Base-by-base conservation (phyloP, 441 rosid species). In the Gossypium aridum region DNA sequence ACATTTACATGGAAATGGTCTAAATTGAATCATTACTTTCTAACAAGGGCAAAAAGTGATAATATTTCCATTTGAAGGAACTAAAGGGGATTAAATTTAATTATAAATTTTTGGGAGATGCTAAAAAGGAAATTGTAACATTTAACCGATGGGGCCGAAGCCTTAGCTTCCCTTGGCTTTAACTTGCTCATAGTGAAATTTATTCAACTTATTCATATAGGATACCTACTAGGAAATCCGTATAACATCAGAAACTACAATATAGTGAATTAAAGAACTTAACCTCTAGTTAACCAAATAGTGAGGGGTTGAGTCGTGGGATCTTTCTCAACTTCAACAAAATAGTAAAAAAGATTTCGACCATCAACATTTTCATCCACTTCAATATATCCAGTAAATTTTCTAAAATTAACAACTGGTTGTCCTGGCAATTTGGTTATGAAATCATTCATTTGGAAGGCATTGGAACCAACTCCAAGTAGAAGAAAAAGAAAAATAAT, bases 261-360 rank as follows among this genome's bases (percentile, higher is more conserved):
- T 26, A 26, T 3, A 9, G 8, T 0, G 12, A 51, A 13, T 51
- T 2, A 51, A 20, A 56, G 2, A 13, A 66, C 34, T 2, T 28
- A 22, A 71, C 64, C 74, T 55, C 74, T 64, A 0, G 74, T 54
- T 17, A 55, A 19, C 74, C 74, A 71, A 71, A 56, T 4, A 3
- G 74, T 71, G 19, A 71, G 62, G 2, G 74, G 64, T 5, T n/a
- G 16, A 28, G 6, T 71, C 63, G 8, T 26, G 25, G 64, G 16
- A 26, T 55, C 64, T 1, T 19, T 34, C 7, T 31, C 51, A 1
- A 64, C 64, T 31, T 71, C 64, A 19, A 71, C 63, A n/a, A 71
- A 56, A 34, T 71, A 71, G 16, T 71, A 56, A 56, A 56, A 2
- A 56, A 25, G 3, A 56, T 25, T 56, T 9, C 5, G 6, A 9